These are phyloP conservation scores for Hericium rajendrae DNA, from an alignment of 768 basidiomycete genomes.

Conservation along the genomic window DNA sequence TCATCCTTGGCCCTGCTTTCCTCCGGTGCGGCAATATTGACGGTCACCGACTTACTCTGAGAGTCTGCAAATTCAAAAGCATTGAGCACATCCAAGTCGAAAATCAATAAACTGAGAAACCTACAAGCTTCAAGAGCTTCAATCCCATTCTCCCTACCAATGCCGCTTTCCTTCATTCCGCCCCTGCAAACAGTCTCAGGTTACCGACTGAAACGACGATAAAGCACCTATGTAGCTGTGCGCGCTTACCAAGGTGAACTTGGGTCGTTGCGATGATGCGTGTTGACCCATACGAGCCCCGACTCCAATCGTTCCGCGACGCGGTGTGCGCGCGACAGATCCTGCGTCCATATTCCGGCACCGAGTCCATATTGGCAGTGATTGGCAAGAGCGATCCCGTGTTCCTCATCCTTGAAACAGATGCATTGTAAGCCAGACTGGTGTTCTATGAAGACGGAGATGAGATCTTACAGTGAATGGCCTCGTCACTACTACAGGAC, in stretches of 20 bases:
- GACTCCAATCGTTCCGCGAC: conserved; percentile 32
- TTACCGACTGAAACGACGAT: not conserved
- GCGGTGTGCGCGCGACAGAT: conserved; percentile 68
- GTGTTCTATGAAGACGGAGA: not conserved
- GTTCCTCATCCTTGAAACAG: conserved; percentile 38
- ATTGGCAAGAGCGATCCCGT: conserved; percentile 65
- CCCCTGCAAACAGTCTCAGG: conserved; percentile 40
- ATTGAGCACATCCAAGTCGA: not conserved
- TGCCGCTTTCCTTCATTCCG: conserved; percentile 84
- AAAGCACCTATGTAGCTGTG: not conserved
- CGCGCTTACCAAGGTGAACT: conserved; percentile 72
- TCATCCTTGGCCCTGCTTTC: conserved; percentile 56
- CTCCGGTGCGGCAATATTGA: conserved; percentile 58
- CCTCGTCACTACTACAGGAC: conserved; percentile 71
- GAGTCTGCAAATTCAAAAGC: conserved; percentile 41
- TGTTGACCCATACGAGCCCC: conserved; percentile 74
- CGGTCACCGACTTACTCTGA: conserved; percentile 73
- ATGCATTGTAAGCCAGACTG: not conserved
- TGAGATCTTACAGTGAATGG: conserved; percentile 33
- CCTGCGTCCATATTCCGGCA: conserved; percentile 70
- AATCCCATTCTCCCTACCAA: conserved; percentile 78
- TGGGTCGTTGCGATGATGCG: conserved; percentile 84
- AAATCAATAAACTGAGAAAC: conserved; percentile 19
- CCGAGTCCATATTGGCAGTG: conserved; percentile 74
- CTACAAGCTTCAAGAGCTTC: conserved; percentile 74